Percentiles rank a stretch among this genome's conserved stretches.
These are phyloP conservation scores for Pilatotrama ljubarskyi DNA, from an alignment of 768 basidiomycete species.

Conservation along the genomic window DNA sequence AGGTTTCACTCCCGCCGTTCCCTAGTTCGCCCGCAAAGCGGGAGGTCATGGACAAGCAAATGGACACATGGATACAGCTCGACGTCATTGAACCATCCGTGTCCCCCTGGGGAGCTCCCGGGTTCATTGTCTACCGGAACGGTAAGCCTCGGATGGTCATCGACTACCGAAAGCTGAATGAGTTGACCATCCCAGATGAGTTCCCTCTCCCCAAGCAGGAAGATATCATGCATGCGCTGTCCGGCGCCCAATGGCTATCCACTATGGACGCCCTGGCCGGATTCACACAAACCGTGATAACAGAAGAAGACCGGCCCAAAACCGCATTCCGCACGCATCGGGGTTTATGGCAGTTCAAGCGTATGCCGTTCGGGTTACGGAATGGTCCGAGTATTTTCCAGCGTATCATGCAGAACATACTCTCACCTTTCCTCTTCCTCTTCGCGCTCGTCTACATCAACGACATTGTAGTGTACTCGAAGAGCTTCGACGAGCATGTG, in stretches of 20 bases:
- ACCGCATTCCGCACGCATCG: constrained; percentile 41
- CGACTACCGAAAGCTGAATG: constrained; percentile 36
- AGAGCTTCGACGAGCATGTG: constrained; percentile 5
- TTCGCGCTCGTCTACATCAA: constrained; percentile 7
- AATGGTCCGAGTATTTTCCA: constrained; percentile 42
- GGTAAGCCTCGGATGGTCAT: constrained; percentile 39
- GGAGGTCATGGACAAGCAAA: constrained; percentile 16
- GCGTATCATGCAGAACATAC: constrained; percentile 35
- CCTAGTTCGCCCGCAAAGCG: constrained; percentile 25
- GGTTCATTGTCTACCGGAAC: constrained; percentile 39
- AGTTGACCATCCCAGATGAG: constrained; percentile 24
- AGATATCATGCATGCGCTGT: constrained; percentile 26
- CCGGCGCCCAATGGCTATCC: constrained; percentile 31
- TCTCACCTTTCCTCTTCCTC: background rate
- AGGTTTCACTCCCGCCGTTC: constrained; percentile 24
- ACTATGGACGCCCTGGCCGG: constrained; percentile 40
- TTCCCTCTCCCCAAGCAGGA: constrained; percentile 25
- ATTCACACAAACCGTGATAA: constrained; percentile 42
- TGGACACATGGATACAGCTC: constrained; percentile 24
- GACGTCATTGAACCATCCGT: constrained; percentile 42
- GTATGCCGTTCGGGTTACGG: constrained; percentile 40
- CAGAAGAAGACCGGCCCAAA: constrained; percentile 31
- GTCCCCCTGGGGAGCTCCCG: constrained; percentile 40
- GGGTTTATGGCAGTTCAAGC: constrained; percentile 41
- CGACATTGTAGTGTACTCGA: constrained; percentile 16